Evolutionary conservation across 2,329 filamentous ascomycete genomes (phyloP), one percentile per base, ranked within the genome.

Genomic region (Arthroderma sp.): DNA sequence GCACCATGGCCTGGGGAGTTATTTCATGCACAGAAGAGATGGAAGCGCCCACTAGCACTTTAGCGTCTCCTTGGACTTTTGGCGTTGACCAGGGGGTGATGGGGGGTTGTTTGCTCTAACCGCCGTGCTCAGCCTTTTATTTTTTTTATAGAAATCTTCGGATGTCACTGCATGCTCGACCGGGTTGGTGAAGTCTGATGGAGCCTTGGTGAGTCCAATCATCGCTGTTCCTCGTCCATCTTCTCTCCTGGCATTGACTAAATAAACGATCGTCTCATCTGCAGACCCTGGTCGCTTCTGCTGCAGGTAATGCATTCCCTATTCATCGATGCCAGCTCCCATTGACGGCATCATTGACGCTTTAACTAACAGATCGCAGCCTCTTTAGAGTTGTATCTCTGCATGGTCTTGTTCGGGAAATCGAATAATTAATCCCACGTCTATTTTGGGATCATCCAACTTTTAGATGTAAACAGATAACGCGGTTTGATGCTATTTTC

Each of bases 11-110:
- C 47, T 8, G 47, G 47, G 28, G 15, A 33, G n/a, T 51, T 33
- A 51, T 51, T 51, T 51, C 47, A 51, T 35, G 47, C 47, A 51
- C 23, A 5, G 47, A 51, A 51, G 47, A 35, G 47, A 17, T 25
- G 15, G 47, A 51, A 51, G 47, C 47, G 47, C 47, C 47, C 47
- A 33, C 47, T 17, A 19, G 23, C 47, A n/a, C 47, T 11, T 19
- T 33, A 7, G 25, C 25, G 19, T 31, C 25, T n/a, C 44, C 17
- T 7, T 13, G 4, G 21, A 13, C 21, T 31, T 23, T 15, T 49
- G 44, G 19, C 19, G n/a, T n/a, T 7, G 21, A 28, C 41, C 44
- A 49, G 44, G 44, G 25, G 44, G 11, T 3, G 11, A 15, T n/a
- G 47, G 28, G 47, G 11, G 2, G 15, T 8, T n/a, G 25, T 19